These are phyloP conservation scores for Chloranthus sessilifolius DNA, from an alignment of 164 flowering plant genomes.

Conservation along the genomic window DNA sequence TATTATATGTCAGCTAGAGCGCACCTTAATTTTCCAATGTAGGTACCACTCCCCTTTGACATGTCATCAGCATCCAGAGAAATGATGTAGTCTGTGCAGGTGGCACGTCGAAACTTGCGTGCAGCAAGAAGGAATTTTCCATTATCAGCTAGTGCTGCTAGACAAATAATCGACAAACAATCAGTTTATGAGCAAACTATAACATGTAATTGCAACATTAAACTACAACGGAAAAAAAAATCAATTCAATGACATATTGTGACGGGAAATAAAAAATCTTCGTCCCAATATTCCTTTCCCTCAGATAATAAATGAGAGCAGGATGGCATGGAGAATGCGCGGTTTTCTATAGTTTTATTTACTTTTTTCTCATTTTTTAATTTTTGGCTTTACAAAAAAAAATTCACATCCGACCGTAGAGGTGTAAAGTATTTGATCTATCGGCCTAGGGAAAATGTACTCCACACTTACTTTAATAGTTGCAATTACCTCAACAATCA, in stretches of 20 bases:
- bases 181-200: not conserved
- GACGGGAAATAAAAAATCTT: no score
- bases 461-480: no score
- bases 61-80: slow-evolving; percentile 56
- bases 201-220: not conserved
- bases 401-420: no score
- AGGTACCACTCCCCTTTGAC: slow-evolving; percentile 55
- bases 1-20: slow-evolving; percentile 1
- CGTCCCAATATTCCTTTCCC: no score
- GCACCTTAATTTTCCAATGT: slow-evolving; percentile 71
- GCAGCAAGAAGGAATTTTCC: slow-evolving; percentile 83
- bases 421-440: no score
- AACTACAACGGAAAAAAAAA: not conserved
- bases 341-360: no score
- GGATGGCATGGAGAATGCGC: no score
- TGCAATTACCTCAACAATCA: no score
- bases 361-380: no score
- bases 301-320: no score
- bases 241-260: not conserved
- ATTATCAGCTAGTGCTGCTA: slow-evolving; percentile 54
- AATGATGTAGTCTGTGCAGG: slow-evolving; percentile 61
- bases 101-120: slow-evolving; percentile 53
- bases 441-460: no score
- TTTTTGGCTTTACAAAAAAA: no score
- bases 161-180: not conserved